Evolutionary conservation across 805 yeast species (phyloP).

Genomic region (Nakazawaea ernobii): DNA sequence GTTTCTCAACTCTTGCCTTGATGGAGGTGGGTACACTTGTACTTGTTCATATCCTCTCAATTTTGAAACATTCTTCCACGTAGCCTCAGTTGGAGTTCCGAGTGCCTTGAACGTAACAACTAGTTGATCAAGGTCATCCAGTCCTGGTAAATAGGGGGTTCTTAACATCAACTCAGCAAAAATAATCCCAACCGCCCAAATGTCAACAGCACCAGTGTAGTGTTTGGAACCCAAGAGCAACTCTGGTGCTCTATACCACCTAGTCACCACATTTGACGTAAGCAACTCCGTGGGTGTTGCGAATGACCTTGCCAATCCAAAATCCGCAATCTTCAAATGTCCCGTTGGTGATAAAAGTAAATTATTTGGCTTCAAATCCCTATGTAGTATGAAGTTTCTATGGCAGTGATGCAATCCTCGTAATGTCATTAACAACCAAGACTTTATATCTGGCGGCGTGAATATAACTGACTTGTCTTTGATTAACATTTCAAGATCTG

Average conservation of each 20-base stretch:
- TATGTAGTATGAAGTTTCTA: slow-evolving; percentile 80
- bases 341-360: slow-evolving; percentile 84
- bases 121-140: slow-evolving; percentile 82
- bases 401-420: slow-evolving; percentile 96
- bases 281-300: slow-evolving; percentile 72
- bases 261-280: slow-evolving; percentile 91
- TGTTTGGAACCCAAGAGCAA: slow-evolving; percentile 81
- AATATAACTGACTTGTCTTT: slow-evolving; percentile 74
- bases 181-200: slow-evolving; percentile 96
- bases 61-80: slow-evolving; percentile 85
- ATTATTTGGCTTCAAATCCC: slow-evolving; percentile 93
- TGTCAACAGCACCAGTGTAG: slow-evolving; percentile 83
- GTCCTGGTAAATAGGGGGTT: slow-evolving; percentile 92
- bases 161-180: slow-evolving; percentile 95
- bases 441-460: slow-evolving; percentile 79
- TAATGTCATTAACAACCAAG: slow-evolving; percentile 92
- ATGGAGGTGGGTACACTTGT: slow-evolving; percentile 77
- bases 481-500: slow-evolving; percentile 85
- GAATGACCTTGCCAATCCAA: slow-evolving; percentile 86
- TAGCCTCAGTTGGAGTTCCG: slow-evolving; percentile 91
- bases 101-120: slow-evolving; percentile 92
- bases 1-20: slow-evolving; percentile 70
- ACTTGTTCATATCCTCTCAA: slow-evolving; percentile 73
- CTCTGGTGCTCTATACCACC: slow-evolving; percentile 99
- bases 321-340: slow-evolving; percentile 90